Conservation (phyloP, 495 filamentous ascomycete genomes). For the Penicillium simplicissimum region DNA sequence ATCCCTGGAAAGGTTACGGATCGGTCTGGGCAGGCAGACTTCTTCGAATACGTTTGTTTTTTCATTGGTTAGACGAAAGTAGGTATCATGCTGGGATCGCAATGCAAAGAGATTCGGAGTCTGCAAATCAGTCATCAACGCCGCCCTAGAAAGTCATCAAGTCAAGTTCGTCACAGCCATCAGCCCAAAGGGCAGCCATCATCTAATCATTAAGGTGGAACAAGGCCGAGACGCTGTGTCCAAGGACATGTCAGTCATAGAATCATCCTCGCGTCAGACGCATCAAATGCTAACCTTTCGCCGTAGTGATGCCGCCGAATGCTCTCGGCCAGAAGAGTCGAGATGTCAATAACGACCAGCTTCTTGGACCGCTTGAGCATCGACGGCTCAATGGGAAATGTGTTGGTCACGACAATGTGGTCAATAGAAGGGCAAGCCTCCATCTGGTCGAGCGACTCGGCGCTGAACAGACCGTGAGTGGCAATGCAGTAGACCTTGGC, state of each 20-base stretch:
- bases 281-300: constrained; percentile 51
- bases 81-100: constrained; percentile 32
- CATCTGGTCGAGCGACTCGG: constrained; percentile 86
- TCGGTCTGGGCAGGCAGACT: constrained; percentile 14
- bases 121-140: constrained; percentile 31
- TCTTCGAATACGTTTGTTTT: constrained; percentile 13
- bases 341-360: constrained; percentile 84
- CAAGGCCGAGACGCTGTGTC: constrained; percentile 74
- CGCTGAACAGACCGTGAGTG: constrained; percentile 92
- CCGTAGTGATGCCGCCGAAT: constrained; percentile 95
- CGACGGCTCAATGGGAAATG: constrained; percentile 81
- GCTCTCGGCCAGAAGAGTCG: constrained; percentile 82
- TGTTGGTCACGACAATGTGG: constrained; percentile 92
- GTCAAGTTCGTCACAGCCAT: constrained; percentile 25
- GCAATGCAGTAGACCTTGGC: constrained; percentile 97
- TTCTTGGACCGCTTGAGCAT: constrained; percentile 73
- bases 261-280: not conserved
- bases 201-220: constrained; percentile 64
- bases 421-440: constrained; percentile 90
- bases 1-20: constrained; percentile 6
- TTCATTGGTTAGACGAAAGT: constrained; percentile 17
- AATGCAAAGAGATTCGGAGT: constrained; percentile 23
- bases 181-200: constrained; percentile 16
- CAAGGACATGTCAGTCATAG: not conserved
- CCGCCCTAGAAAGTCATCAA: constrained; percentile 19